Conservation (phyloP, 2,329 filamentous ascomycete genomes). For the Metarhizium anisopliae region DNA sequence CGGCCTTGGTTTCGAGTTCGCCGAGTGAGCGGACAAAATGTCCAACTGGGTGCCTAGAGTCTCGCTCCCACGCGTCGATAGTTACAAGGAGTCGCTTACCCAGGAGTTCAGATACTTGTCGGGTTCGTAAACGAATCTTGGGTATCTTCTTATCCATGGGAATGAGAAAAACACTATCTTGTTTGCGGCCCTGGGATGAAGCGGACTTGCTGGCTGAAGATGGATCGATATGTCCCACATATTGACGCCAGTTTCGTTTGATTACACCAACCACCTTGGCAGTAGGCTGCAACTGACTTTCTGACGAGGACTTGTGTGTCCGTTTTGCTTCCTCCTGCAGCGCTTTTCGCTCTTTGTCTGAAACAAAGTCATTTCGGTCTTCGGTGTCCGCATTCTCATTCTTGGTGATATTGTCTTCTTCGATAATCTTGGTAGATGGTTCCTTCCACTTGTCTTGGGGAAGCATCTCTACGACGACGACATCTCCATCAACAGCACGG, state of each 20-base stretch:
- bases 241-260: conserved; percentile 96
- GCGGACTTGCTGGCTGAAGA: conserved; percentile 68
- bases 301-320: conserved; percentile 65
- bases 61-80: conserved; percentile 91
- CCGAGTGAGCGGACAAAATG: conserved; percentile 91
- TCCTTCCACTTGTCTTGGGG: conserved; percentile 96
- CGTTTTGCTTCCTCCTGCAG: conserved; percentile 87
- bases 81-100: conserved; percentile 89
- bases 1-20: conserved; percentile 92
- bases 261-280: conserved; percentile 86
- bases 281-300: conserved; percentile 79
- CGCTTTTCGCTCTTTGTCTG: conserved; percentile 75
- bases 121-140: conserved; percentile 86
- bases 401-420: conserved; percentile 84
- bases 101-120: conserved; percentile 79
- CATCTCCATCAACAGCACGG: conserved; percentile 80
- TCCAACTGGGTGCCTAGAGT: conserved; percentile 84
- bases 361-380: conserved; percentile 67
- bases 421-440: conserved; percentile 89
- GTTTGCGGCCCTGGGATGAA: conserved; percentile 69
- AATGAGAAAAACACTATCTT: conserved; percentile 88
- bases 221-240: conserved; percentile 89
- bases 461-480: conserved; percentile 87
- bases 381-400: conserved; percentile 90
- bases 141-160: conserved; percentile 98